Evolutionary conservation across 2,329 filamentous ascomycete genomes (phyloP).

Genomic region (Talaromyces sp.): DNA sequence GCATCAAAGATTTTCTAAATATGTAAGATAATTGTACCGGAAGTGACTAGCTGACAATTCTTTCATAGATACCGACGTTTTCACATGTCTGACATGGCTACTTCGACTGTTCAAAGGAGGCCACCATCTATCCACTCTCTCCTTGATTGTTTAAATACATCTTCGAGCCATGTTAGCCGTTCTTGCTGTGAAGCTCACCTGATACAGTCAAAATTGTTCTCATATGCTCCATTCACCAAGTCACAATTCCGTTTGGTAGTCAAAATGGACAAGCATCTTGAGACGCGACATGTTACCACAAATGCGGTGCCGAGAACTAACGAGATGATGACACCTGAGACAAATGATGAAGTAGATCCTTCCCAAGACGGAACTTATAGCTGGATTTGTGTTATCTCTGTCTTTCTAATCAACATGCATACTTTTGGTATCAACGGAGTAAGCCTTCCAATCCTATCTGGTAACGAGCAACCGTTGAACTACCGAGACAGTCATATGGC

Average conservation of each 20-base stretch:
- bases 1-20: too few relatives aligned
- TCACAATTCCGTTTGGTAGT: not conserved
- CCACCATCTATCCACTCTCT: not conserved
- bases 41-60: not conserved
- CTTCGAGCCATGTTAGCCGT: not conserved
- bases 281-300: not conserved
- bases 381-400: conserved; percentile 56
- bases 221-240: not conserved
- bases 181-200: not conserved
- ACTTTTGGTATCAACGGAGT: conserved; percentile 72
- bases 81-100: not conserved
- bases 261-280: not conserved
- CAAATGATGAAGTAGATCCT: conserved; percentile 2
- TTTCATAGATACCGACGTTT: not conserved
- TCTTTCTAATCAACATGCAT: conserved; percentile 61
- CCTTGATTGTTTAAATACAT: not conserved
- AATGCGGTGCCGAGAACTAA: not conserved
- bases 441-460: conserved; percentile 22
- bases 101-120: not conserved
- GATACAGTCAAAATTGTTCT: not conserved
- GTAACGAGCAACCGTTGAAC: not conserved
- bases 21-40: not conserved
- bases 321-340: not conserved
- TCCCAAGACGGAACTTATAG: conserved; percentile 58
- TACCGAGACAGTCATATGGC: conserved; percentile 42